These are phyloP conservation scores for Neurospora sp. DNA, from an alignment of 2,329 filamentous ascomycete genomes.

Conservation along the genomic window DNA sequence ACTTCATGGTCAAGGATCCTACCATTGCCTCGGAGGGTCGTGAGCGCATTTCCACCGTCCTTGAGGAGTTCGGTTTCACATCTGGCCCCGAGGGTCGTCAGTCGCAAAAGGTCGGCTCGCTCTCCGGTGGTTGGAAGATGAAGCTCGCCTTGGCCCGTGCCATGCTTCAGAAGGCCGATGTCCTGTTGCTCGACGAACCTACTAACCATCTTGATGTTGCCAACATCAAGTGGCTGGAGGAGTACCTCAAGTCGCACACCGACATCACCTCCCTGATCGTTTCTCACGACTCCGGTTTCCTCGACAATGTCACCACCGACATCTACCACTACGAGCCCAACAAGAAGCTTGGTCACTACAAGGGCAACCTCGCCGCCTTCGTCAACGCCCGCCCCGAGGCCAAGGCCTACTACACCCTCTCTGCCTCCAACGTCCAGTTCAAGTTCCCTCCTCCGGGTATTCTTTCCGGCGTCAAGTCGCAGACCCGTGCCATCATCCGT, in stretches of 20 bases:
- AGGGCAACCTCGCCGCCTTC: slow-evolving; percentile 73
- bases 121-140: slow-evolving; percentile 99
- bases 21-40: slow-evolving; percentile 68
- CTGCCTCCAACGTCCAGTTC: slow-evolving; percentile 81
- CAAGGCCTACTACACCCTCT: slow-evolving; percentile 96
- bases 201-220: slow-evolving; percentile 96
- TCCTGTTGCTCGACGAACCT: slow-evolving; percentile 92
- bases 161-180: slow-evolving; percentile 95
- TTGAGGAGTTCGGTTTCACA: slow-evolving; percentile 90
- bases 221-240: slow-evolving; percentile 92
- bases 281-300: slow-evolving; percentile 94
- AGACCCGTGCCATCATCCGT: slow-evolving; percentile 85
- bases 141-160: slow-evolving; percentile 92
- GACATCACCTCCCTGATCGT: slow-evolving; percentile 97
- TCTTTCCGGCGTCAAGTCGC: slow-evolving; percentile 86
- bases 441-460: slow-evolving; percentile 97
- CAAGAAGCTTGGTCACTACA: slow-evolving; percentile 88
- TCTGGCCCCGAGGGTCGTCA: slow-evolving; percentile 82
- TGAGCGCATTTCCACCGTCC: slow-evolving; percentile 72
- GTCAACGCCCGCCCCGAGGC: slow-evolving; percentile 86
- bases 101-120: slow-evolving; percentile 78
- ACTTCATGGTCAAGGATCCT: slow-evolving; percentile 85
- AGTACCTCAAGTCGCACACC: slow-evolving; percentile 89
- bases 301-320: slow-evolving; percentile 95
- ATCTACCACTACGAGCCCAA: slow-evolving; percentile 96